Evolutionary conservation across 140 eudicot species (phyloP), one percentile per base, ranked within the genome.

Genomic region (Flaveria floridana): DNA sequence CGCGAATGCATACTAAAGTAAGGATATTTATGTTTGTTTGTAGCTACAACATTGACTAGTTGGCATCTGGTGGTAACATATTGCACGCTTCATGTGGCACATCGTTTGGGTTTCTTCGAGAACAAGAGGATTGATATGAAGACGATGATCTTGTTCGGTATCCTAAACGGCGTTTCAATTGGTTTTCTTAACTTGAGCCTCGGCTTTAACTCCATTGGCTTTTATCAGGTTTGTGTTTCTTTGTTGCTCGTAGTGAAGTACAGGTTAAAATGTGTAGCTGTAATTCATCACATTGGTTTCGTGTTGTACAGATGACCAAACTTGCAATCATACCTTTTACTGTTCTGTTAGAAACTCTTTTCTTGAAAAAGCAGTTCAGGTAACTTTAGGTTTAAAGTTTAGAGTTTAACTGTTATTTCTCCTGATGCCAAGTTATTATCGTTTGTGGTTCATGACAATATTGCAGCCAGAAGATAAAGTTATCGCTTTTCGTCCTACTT

Each of bases 41-140:
- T 82, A 94, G 99, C 99, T 57, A 94, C 99, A 71, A 94, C 99
- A 50, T 87, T 94, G 82, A 94, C 99, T 16, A 94, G 99, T 68
- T 94, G 99, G 99, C 99, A 94, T 81, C 83, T 94, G 34, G 78
- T 94, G 95, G 99, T 94, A 44, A 94, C 99, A 79, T 94, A 85
- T 61, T 91, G 96, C 85, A 86, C 92, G 7, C 94, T 94, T 70
- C 92, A 90, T 61, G 91, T 87, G 82, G 99, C 99, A 0, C 80
- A 85, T 70, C 86, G 95, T 7, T 78, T 94, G 39, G 85, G 88
- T 48, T 94, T 90, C 74, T 94, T 94, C 19, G 99, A 94, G 78
- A 80, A 79, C 72, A 94, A 94, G 76, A 74, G 88, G 7, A 70
- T 94, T n/a, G 99, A 94, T 66, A 85, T 84, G 87, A 90, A 87